These are phyloP conservation scores for Nemophila menziesii DNA, from an alignment of 257 asterid genomes.

Conservation along the genomic window DNA sequence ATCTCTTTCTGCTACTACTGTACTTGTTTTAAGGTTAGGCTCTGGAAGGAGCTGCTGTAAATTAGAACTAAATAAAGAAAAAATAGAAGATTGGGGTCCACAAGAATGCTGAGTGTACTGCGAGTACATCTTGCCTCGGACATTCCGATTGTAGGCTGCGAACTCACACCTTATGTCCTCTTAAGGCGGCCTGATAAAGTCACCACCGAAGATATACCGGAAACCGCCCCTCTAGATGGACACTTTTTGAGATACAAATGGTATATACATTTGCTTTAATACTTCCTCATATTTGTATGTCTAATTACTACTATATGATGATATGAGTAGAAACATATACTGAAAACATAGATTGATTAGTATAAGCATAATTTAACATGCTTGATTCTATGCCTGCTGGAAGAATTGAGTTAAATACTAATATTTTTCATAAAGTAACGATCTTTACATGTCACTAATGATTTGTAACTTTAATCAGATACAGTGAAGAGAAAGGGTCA, in stretches of 20 bases:
- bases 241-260: conserved; percentile 72
- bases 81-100: conserved; percentile 15
- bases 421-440: no score
- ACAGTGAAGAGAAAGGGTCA: not conserved
- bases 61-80: conserved; percentile 6
- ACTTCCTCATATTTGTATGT: not conserved
- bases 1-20: conserved; percentile 10
- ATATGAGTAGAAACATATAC: not conserved
- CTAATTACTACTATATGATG: not conserved
- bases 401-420: not conserved
- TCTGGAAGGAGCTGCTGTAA: conserved; percentile 2
- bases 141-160: conserved; percentile 94
- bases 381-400: not conserved
- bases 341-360: no score
- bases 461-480: not conserved
- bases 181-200: conserved; percentile 49
- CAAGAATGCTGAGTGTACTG: conserved; percentile 77
- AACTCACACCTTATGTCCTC: conserved; percentile 79
- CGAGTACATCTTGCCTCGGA: conserved; percentile 96
- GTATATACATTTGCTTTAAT: conserved; percentile 24
- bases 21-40: not conserved
- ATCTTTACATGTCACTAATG: not conserved
- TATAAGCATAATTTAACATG: no score
- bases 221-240: conserved; percentile 59
- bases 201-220: conserved; percentile 62